These are phyloP conservation scores for Xylona heveae DNA, from an alignment of 495 filamentous ascomycete species.

Conservation along the genomic window DNA sequence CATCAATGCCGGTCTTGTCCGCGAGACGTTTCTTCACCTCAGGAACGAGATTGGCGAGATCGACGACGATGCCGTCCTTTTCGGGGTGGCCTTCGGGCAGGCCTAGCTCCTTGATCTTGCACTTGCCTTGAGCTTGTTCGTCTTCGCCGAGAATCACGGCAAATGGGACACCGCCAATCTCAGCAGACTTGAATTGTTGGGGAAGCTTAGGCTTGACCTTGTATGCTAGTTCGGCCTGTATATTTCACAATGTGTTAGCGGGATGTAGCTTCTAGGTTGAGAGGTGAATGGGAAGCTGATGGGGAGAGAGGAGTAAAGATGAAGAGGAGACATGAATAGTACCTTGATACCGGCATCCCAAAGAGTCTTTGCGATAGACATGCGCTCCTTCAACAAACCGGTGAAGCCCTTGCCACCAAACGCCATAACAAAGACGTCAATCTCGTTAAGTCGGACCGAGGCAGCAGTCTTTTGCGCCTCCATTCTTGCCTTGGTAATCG, in stretches of 20 bases:
- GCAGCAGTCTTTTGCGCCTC: conserved; percentile 29
- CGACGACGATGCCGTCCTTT: conserved; percentile 63
- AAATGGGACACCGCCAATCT: conserved; percentile 47
- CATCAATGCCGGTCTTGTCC: no score
- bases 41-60: conserved; percentile 30
- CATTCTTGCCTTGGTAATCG: conserved; percentile 62
- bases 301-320: not conserved
- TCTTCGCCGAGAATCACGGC: conserved; percentile 65
- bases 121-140: conserved; percentile 50
- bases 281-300: no score
- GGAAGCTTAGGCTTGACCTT: conserved; percentile 63
- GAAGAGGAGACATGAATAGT: no score
- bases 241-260: not conserved
- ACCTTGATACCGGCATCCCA: conserved; percentile 69
- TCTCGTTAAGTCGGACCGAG: conserved; percentile 42
- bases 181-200: conserved; percentile 63
- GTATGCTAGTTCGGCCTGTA: conserved; percentile 50
- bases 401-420: conserved; percentile 77
- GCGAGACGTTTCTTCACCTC: conserved; percentile 33
- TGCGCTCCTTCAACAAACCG: conserved; percentile 61
- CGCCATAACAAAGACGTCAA: conserved; percentile 81
- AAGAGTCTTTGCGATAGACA: conserved; percentile 45
- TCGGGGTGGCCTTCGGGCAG: conserved; percentile 59
- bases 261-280: not conserved
- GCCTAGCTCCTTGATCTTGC: conserved; percentile 72